Base-by-base conservation (phyloP, 352 stramenopile genomes). In the Peronospora belbahrii region DNA sequence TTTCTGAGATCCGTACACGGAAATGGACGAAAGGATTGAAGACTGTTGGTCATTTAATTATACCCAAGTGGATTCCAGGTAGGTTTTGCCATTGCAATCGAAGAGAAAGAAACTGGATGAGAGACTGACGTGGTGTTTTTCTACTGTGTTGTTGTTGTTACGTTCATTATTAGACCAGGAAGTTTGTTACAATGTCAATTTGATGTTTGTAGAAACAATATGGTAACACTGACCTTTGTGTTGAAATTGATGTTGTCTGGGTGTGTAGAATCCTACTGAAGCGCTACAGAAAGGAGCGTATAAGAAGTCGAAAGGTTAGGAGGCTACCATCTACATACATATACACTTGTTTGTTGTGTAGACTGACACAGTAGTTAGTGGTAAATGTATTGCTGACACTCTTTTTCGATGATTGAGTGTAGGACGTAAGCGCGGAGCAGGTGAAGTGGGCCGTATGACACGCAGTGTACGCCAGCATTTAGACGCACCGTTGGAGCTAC, bases 41-140 rank as follows among this genome's bases (percentile, higher is more conserved):
- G 45, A 83, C 59, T 0, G 70, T 89, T n/a, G 78, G 75, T 24
- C 78, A 89, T 30, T 61, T 89, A 47, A 63, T 64, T 33, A 69
- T 89, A 43, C 58, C 66, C 30, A 89, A 89, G 32, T 89, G 78
- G 78, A 62, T 85, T 17, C 73, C 78, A 10, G 75, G 78, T 88
- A 49, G 23, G 67, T 25, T 0, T 8, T 6, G 4, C 5, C 2
- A 11, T 32, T 28, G 13, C 24, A 27, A 15, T 6, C 31, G 17
- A 2, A 44, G 24, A 14, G 25, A 3, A 32, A 45, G 14, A 22
- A 44, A 25, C 42, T 6, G n/a, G 20, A 11, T 30, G 14, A 6
- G 48, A 15, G 8, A 18, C 46, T 59, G 40, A 61, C 40, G 33
- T 42, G n/a, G 6, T 53, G 15, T 35, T 24, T 39, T 15, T 10